Evolutionary conservation across 1,284 basidiomycete species (phyloP), one percentile per base, ranked within the genome.

Genomic region (Ceratobasidium sp.): DNA sequence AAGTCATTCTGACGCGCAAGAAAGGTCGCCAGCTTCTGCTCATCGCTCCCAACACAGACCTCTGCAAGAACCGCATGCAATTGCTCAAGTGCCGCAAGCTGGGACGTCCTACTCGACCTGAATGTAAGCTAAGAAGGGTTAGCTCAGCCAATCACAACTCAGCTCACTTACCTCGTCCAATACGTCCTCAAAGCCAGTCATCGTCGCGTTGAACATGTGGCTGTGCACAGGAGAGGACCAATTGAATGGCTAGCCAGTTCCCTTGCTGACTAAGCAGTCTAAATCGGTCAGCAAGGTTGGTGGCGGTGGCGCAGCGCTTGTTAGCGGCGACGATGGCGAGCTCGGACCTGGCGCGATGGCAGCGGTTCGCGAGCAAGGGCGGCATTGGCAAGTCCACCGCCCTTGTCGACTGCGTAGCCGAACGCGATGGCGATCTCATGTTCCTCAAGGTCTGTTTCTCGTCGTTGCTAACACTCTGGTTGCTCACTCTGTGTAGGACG

Each of bases 381-480:
- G 93, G 93, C 17, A 93, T 95, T 65, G 93, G 93, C 1, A 90
- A 85, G 78, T 92, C 92, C 77, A 90, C 88, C 0, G 93, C 93
- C 1, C 75, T 87, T 36, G 85, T 87, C 65, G 94, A 96, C 80
- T 94, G 92, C 79, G 88, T 94, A 8, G 93, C 93, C 1, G 90
- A 94, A 81, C 85, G 87, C 54, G 84, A 89, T 14, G 91, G 92
- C 57, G 93, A 96, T 82, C 86, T 97, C 69, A 97, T 97, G 95
- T 96, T 96, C 81, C 85, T 96, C 76, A 90, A 92, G 85, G 92
- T 89, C 74, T 63, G 86, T 83, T 47, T 63, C 44, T 14, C 17
- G 29, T 11, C 63, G 24, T 8, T 44, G 5, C 19, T 59, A 15
- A 19, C 27, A 22, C 5, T 24, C 22, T 57, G 29, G 24, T 56